A percentile compares a stretch with the other conserved stretches of the same genome.
phyloP scores from a whole-genome alignment of 805 yeast genomes.

The Wickerhamiella lipophila region DNA sequence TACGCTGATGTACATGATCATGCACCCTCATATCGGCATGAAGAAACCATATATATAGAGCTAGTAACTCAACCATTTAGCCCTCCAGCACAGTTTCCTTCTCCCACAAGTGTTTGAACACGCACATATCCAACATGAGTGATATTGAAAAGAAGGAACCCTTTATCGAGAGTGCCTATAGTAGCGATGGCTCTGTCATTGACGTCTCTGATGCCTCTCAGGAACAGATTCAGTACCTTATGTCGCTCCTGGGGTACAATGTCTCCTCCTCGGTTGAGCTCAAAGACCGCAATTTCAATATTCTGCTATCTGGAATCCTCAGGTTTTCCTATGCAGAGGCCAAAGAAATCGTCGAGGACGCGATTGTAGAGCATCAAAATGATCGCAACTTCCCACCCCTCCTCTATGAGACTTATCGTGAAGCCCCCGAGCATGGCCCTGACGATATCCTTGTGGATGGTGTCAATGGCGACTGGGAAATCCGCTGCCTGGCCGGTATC shows the following conservation, averaged over 20 bases:
- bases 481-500: conserved; percentile 34
- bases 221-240: neutral
- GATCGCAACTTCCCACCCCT: conserved; percentile 7
- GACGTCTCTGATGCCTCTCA: neutral
- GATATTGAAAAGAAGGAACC: neutral
- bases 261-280: neutral
- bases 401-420: neutral
- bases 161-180: neutral
- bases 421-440: neutral
- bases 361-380: conserved; percentile 2
- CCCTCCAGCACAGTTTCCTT: too few species aligned
- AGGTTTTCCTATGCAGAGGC: conserved; percentile 5
- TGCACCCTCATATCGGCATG: neutral
- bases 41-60: neutral
- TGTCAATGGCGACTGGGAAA: conserved; percentile 10
- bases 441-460: conserved; percentile 1
- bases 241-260: neutral
- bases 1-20: neutral
- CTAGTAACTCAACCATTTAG: neutral
- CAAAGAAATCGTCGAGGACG: neutral
- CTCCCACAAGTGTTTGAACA: too few species aligned
- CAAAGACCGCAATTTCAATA: conserved; percentile 5
- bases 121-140: neutral
- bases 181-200: neutral
- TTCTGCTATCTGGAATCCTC: neutral